These are phyloP conservation scores for Helminthosporium solani DNA, from an alignment of 2,329 filamentous ascomycete species.

Conservation along the genomic window DNA sequence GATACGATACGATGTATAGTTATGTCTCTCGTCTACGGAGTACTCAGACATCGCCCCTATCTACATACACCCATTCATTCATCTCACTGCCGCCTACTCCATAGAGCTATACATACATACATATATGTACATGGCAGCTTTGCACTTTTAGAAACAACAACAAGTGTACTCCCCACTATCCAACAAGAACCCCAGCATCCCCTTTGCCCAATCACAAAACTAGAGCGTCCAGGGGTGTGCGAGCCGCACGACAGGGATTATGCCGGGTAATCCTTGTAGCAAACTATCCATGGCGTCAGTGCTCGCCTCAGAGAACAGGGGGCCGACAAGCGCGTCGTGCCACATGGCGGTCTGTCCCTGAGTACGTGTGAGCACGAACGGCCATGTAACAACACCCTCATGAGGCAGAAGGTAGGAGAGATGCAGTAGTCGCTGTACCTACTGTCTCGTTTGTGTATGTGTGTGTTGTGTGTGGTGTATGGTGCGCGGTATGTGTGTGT, in stretches of 20 bases:
- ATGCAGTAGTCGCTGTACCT: neutral
- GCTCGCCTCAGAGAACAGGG: neutral
- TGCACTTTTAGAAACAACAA: too few species aligned
- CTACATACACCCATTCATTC: too few species aligned
- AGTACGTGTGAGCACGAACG: neutral
- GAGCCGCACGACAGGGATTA: neutral
- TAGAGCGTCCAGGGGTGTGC: neutral
- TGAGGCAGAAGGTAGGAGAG: neutral
- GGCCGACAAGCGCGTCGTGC: neutral
- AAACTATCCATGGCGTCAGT: neutral
- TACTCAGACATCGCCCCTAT: too few species aligned
- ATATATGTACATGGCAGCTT: too few species aligned
- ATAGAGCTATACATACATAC: too few species aligned
- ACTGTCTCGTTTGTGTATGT: neutral
- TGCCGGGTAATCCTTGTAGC: neutral
- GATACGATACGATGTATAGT: too few species aligned
- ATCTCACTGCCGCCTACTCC: too few species aligned
- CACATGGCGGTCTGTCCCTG: constrained; percentile 1
- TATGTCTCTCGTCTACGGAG: too few species aligned
- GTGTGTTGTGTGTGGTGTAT: too few species aligned
- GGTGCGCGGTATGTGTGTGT: neutral
- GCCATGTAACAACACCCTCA: neutral
- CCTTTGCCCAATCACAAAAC: neutral
- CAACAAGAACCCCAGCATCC: neutral
- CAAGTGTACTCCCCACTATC: neutral